Percentiles rank a stretch among this genome's conserved stretches.
Evolutionary conservation across 306 rosid species (phyloP).

Genomic region (Abrus precatorius): DNA sequence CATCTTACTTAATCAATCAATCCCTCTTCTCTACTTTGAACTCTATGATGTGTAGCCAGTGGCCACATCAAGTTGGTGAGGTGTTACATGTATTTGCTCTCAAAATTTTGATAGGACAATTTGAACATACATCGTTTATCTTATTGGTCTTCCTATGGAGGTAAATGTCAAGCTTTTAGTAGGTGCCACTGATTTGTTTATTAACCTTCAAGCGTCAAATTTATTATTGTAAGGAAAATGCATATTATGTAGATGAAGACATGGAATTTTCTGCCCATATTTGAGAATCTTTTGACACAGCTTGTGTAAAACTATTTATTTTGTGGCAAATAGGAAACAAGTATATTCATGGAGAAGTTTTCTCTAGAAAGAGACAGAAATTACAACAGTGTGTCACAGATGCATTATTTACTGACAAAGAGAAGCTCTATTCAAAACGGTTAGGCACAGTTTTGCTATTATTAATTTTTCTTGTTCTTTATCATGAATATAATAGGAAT

Average conservation of each 20-base stretch:
- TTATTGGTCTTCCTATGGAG: slow-evolving; percentile 25
- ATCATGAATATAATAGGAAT: slow-evolving; percentile 38
- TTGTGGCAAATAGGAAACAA: slow-evolving; percentile 54
- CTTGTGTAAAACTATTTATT: slow-evolving; percentile 35
- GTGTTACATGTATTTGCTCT: too few species aligned
- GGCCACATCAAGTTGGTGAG: too few species aligned
- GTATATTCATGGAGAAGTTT: slow-evolving; percentile 53
- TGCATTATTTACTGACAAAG: slow-evolving; percentile 58
- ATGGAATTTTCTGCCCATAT: slow-evolving; percentile 39
- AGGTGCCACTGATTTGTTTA: slow-evolving; percentile 34
- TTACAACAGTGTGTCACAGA: slow-evolving; percentile 65
- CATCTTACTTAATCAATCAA: too few species aligned
- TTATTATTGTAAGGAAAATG: slow-evolving; percentile 20
- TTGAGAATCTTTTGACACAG: slow-evolving; percentile 29
- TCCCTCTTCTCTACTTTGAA: too few species aligned
- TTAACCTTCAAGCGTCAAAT: slow-evolving; percentile 40
- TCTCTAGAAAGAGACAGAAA: slow-evolving; percentile 75
- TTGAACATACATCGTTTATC: not conserved
- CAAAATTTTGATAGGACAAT: not conserved
- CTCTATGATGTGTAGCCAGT: too few species aligned
- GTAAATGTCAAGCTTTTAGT: slow-evolving; percentile 9
- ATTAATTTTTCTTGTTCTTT: slow-evolving; percentile 39
- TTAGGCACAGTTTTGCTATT: slow-evolving; percentile 54
- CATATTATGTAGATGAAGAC: slow-evolving; percentile 21
- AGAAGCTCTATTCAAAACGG: slow-evolving; percentile 67